Percentiles rank a stretch among this genome's conserved stretches.
phyloP scores from a whole-genome alignment of 768 basidiomycete species.

The Leccinum imitatum region DNA sequence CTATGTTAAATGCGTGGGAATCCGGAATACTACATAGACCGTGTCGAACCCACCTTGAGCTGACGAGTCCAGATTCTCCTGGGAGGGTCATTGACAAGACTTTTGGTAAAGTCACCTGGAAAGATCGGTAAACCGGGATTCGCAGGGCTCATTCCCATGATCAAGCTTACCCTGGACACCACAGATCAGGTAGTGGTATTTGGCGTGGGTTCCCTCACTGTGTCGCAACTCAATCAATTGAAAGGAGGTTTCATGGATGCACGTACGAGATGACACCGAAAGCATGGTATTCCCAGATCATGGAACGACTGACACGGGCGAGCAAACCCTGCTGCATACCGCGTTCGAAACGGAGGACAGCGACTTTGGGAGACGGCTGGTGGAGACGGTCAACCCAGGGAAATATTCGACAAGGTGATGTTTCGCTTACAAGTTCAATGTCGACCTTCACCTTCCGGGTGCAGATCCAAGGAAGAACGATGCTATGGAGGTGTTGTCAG shows the following conservation, averaged over 20 bases:
- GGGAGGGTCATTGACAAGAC: constrained; percentile 69
- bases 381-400: constrained; percentile 6
- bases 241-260: not conserved
- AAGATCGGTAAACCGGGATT: not conserved
- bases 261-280: constrained; percentile 76
- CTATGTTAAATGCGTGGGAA: constrained; percentile 36
- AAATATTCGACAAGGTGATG: not conserved
- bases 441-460: constrained; percentile 72
- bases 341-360: constrained; percentile 73
- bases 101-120: constrained; percentile 70
- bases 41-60: constrained; percentile 53
- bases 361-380: constrained; percentile 78
- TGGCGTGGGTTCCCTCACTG: constrained; percentile 70
- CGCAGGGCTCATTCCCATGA: not conserved
- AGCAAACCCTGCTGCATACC: constrained; percentile 85
- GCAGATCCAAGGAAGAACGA: constrained; percentile 73
- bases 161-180: constrained; percentile 61
- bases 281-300: constrained; percentile 80
- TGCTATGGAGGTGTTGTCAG: constrained; percentile 38
- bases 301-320: constrained; percentile 68
- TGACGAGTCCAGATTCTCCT: constrained; percentile 75
- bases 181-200: constrained; percentile 79
- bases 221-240: constrained; percentile 1
- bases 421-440: constrained; percentile 62
- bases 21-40: constrained; percentile 1